Conservation (phyloP, 352 stramenopile species). For the Phytopythium montanum region DNA sequence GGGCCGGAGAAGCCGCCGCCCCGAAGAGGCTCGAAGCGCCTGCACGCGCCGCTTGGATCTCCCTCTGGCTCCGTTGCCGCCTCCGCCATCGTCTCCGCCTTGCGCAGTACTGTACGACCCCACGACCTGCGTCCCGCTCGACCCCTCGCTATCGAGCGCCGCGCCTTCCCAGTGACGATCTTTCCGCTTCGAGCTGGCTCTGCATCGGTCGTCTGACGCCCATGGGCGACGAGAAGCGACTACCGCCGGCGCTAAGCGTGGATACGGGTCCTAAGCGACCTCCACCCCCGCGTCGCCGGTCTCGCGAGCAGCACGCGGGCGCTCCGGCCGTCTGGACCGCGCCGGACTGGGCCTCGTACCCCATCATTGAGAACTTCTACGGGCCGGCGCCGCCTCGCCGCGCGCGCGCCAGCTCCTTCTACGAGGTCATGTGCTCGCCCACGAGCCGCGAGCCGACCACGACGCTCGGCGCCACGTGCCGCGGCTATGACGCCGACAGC, state of each 20-base stretch:
- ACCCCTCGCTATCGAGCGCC: too few relatives aligned
- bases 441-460: constrained; percentile 47
- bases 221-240: not conserved
- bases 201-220: too few relatives aligned
- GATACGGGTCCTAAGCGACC: not conserved
- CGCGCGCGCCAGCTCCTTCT: constrained; percentile 64
- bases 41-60: not conserved
- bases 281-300: not conserved
- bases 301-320: not conserved
- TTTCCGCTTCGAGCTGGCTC: not conserved
- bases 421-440: constrained; percentile 83
- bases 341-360: constrained; percentile 67
- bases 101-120: not conserved
- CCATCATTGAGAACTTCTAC: constrained; percentile 82
- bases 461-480: constrained; percentile 56
- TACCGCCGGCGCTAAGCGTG: not conserved
- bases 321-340: constrained; percentile 69
- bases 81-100: not conserved
- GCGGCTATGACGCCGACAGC: constrained; percentile 32
- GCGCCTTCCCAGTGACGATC: not conserved
- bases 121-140: not conserved
- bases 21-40: not conserved
- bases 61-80: not conserved
- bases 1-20: not conserved
- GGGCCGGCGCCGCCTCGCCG: constrained; percentile 30